Evolutionary conservation across 2,329 filamentous ascomycete genomes (phyloP), one percentile per base, ranked within the genome.

Genomic region (Nemania diffusa): DNA sequence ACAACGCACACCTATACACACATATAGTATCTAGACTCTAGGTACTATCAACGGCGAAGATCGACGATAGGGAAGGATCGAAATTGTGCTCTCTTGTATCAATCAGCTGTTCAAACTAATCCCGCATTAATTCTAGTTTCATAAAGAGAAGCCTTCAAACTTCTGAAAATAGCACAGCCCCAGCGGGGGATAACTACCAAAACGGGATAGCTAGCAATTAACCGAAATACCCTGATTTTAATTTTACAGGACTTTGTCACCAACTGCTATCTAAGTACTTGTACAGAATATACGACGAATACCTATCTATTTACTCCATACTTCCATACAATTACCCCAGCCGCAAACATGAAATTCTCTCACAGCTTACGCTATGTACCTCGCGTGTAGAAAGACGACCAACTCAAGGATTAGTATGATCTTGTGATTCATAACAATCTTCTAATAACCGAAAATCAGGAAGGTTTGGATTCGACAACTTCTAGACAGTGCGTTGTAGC

Each of bases 161-260:
- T 51, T 42, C 64, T 64, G 50, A 60, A 67, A 67, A 67, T 67
- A 67, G 64, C 60, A 67, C 51, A 60, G 42, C 24, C 52, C 34
- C 42, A 32, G 55, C 42, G 53, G 53, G 46, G 11, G 32, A 64
- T 42, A 46, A 29, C 42, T 57, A 44, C 65, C 46, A 50, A 26
- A 61, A 46, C 7, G 37, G 57, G 65, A 57, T 37, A 57, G 56
- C 32, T 52, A 37, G 2, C 26, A 56, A 60, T 67, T 67, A 67
- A 57, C 65, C 56, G 60, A 67, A 67, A 64, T 67, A 64, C 56
- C 56, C 65, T 67, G 55, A 40, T 57, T 67, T 60, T 64, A 60
- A 59, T 63, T 29, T 50, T 11, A 37, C n/a, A n/a, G 8, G 6
- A 20, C 20, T n/a, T n/a, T n/a, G n/a, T n/a, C 5, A 13, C 7